A percentile compares a stretch with the other conserved stretches of the same genome.
Evolutionary conservation across 2,329 filamentous ascomycete genomes (phyloP).

Genomic region (Talaromyces sp.): DNA sequence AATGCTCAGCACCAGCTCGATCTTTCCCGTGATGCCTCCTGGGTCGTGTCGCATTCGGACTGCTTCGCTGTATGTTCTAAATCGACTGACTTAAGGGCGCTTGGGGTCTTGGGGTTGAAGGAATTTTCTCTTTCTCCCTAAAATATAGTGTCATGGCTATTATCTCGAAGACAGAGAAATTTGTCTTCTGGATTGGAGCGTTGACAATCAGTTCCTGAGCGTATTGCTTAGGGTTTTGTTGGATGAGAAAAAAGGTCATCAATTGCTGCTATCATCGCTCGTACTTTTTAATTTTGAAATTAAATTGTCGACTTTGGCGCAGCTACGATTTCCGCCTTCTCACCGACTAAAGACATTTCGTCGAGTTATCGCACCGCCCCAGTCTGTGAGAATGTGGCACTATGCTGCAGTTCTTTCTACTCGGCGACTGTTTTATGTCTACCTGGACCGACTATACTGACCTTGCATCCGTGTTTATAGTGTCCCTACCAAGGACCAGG

Average conservation of each 20-base stretch:
- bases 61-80: background rate
- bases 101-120: constrained; percentile 78
- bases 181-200: constrained; percentile 20
- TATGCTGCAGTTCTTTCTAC: constrained; percentile 84
- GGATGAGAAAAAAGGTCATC: constrained; percentile 55
- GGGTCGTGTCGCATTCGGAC: constrained; percentile 1
- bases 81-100: constrained; percentile 52
- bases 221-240: constrained; percentile 63
- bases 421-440: constrained; percentile 65
- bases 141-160: constrained; percentile 65
- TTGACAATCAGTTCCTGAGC: constrained; percentile 51
- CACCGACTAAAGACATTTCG: constrained; percentile 73
- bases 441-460: constrained; percentile 77
- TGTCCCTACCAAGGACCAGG: constrained; percentile 89
- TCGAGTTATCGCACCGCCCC: constrained; percentile 66
- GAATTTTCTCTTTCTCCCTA: constrained; percentile 58
- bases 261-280: constrained; percentile 21
- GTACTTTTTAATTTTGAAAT: constrained; percentile 25
- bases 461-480: constrained; percentile 53
- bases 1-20: constrained; percentile 66
- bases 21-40: constrained; percentile 50
- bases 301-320: constrained; percentile 18
- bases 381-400: constrained; percentile 80
- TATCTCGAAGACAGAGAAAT: constrained; percentile 7
- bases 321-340: constrained; percentile 37